These are phyloP conservation scores for Lepidium sativum DNA, from an alignment of 345 rosid genomes.

Conservation along the genomic window DNA sequence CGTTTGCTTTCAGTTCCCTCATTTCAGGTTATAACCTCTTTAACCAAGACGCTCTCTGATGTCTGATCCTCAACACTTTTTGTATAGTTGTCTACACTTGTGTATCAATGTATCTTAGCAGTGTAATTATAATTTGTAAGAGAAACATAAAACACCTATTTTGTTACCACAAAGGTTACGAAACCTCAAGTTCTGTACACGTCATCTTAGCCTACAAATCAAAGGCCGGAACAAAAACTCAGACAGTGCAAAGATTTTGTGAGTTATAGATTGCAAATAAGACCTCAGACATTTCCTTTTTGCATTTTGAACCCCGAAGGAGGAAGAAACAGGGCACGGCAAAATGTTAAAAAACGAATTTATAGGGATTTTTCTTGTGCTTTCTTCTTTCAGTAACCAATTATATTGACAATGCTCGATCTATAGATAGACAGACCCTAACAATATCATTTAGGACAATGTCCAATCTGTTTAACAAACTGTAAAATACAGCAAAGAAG, in stretches of 20 bases:
- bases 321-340: not conserved
- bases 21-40: constrained; percentile 68
- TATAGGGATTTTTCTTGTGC: too few relatives aligned
- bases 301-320: not conserved
- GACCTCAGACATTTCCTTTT: not conserved
- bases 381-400: not conserved
- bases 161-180: not conserved
- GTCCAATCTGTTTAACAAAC: too few relatives aligned
- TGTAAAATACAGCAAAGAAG: too few relatives aligned
- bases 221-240: not conserved
- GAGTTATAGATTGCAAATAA: not conserved
- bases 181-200: not conserved
- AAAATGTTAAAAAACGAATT: not conserved
- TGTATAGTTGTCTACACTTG: constrained; percentile 18
- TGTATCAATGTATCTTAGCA: constrained; percentile 8
- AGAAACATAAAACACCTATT: not conserved
- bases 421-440: too few relatives aligned
- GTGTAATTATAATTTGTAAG: not conserved
- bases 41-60: constrained; percentile 35
- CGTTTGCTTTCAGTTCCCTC: constrained; percentile 70
- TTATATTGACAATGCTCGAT: too few relatives aligned
- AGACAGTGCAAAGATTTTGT: not conserved
- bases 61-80: constrained; percentile 22
- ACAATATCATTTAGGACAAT: too few relatives aligned
- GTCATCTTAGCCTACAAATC: not conserved